A percentile compares a stretch with the other conserved stretches of the same genome.
Conservation (phyloP, 306 rosid genomes). For the Fragaria vesca region DNA sequence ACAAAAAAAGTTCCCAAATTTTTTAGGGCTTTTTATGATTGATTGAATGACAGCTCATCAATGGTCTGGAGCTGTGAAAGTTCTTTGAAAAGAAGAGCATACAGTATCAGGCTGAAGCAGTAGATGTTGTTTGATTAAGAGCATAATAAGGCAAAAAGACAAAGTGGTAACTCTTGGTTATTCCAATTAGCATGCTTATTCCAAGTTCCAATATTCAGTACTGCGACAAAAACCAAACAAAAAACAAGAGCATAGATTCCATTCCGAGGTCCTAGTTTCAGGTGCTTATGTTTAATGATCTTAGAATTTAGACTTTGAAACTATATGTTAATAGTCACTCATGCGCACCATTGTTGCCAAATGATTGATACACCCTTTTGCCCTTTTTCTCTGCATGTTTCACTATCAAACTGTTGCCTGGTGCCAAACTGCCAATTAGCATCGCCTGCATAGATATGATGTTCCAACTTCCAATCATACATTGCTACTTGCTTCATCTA, state of each 20-base stretch:
- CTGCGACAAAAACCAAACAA: slow-evolving; percentile 9
- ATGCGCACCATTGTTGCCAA: not conserved
- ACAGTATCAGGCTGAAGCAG: not conserved
- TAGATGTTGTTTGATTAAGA: not conserved
- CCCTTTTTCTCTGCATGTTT: not conserved
- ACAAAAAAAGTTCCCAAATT: not conserved
- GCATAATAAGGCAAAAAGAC: not conserved
- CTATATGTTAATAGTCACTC: not conserved
- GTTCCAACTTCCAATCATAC: slow-evolving; percentile 9
- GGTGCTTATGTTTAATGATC: not conserved
- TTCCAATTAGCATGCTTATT: slow-evolving; percentile 31
- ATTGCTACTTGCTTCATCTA: not conserved
- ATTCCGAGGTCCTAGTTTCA: slow-evolving; percentile 22
- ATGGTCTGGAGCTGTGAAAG: not conserved
- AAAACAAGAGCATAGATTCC: slow-evolving; percentile 26
- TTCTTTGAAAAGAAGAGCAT: not conserved
- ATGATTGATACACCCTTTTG: not conserved
- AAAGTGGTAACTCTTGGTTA: slow-evolving; percentile 24
- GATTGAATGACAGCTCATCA: not conserved
- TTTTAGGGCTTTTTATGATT: not conserved
- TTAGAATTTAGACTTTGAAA: not conserved
- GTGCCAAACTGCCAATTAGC: not conserved
- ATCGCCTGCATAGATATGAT: not conserved
- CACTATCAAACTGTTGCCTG: not conserved
- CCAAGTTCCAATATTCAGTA: slow-evolving; percentile 28